Base-by-base conservation (phyloP, 2,329 filamentous ascomycete genomes). In the Venturia pyrina region DNA sequence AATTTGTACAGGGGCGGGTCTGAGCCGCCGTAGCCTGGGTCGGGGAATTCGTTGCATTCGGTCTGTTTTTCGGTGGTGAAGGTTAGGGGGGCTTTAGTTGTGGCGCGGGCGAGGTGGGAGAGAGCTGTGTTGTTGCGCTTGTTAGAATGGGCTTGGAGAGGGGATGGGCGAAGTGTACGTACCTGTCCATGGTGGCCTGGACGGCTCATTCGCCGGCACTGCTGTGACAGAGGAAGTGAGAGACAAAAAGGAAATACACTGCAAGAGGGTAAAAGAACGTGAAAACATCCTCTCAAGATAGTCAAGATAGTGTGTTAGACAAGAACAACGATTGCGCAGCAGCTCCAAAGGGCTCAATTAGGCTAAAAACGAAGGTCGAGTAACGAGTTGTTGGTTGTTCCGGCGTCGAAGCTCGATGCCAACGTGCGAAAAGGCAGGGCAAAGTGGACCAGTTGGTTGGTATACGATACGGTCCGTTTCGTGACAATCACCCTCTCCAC, bases 1-100 rank as follows among this genome's bases (percentile, higher is more conserved):
- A 64, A 64, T 24, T 43, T 24, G 62, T 64, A 64, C 28, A 46
- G 37, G 60, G 37, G 40, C 0, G 43, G 43, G 24, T 64, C 62
- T 41, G 62, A 6, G 46, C 44, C 43, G 62, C 62, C 62, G 44
- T 53, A 64, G 62, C 62, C 62, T 40, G 62, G 62, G 48, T 64
- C 62, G 3, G 62, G 62, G 34, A 50, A 64, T 64, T 64, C 62
- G 62, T 32, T 64, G 44, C 62, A 64, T 43, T 64, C 62, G 21
- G 62, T 34, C 15, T 21, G 5, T 3, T 41, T 34, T 46, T 64
- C 62, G 44, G 62, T 64, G n/a, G 62, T 1, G 21, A 64, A 10
- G 43, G 37, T 44, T 44, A 46, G n/a, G 60, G 60, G 53, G 10
- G 17, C 4, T 43, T 62, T 62, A 2, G 37, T 5, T 28, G 60